Evolutionary conservation across 257 asterid genomes (phyloP).

Genomic region (Catharanthus roseus): DNA sequence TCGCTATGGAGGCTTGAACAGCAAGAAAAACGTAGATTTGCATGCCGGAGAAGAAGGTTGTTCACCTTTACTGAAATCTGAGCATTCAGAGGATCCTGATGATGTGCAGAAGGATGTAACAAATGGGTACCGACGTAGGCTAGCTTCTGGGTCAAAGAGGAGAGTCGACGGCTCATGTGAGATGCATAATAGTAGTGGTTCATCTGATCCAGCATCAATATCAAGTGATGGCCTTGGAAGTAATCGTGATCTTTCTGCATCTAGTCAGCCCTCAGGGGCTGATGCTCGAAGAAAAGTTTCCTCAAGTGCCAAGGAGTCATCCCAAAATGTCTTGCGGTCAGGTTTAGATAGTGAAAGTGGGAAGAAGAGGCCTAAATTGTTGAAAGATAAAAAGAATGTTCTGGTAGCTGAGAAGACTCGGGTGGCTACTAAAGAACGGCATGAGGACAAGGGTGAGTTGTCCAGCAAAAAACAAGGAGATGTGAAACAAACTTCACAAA

Average conservation of each 20-base stretch:
- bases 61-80: slow-evolving; percentile 13
- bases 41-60: slow-evolving; percentile 14
- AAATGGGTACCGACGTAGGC: slow-evolving; percentile 47
- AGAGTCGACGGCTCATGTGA: slow-evolving; percentile 34
- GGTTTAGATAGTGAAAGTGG: slow-evolving; percentile 27
- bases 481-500: slow-evolving; percentile 32
- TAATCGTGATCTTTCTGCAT: slow-evolving; percentile 13
- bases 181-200: slow-evolving; percentile 26
- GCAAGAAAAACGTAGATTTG: background rate
- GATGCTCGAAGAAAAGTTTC: slow-evolving; percentile 21
- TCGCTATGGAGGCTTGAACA: slow-evolving; percentile 11
- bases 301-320: slow-evolving; percentile 35
- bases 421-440: slow-evolving; percentile 28
- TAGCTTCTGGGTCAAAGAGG: slow-evolving; percentile 32
- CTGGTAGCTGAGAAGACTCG: slow-evolving; percentile 26
- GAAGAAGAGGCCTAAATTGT: slow-evolving; percentile 32
- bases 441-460: slow-evolving; percentile 25
- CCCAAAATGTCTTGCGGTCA: slow-evolving; percentile 28
- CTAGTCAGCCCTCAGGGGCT: slow-evolving; percentile 24
- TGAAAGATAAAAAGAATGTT: slow-evolving; percentile 33
- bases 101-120: slow-evolving; percentile 33
- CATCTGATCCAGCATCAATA: slow-evolving; percentile 19
- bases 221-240: slow-evolving; percentile 15
- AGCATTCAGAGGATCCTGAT: slow-evolving; percentile 21
- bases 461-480: slow-evolving; percentile 47